These are phyloP conservation scores for Nannochloropsis gaditana DNA, from an alignment of 108 stramenopile genomes.

Conservation along the genomic window DNA sequence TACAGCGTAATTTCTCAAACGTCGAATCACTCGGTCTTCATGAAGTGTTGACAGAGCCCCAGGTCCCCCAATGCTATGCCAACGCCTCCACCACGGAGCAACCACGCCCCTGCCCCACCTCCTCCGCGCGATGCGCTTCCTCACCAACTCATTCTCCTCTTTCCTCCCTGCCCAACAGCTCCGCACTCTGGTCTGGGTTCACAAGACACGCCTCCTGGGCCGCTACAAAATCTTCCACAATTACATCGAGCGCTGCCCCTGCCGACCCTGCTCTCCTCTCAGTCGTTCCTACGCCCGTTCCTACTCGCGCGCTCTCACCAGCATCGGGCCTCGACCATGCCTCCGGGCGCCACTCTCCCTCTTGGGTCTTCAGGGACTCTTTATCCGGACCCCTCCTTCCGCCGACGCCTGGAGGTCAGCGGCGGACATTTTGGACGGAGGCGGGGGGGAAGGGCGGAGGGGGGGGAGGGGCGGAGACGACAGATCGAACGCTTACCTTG, in stretches of 20 bases:
- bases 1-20: too few species aligned
- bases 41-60: too few species aligned
- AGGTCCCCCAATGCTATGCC: too few species aligned
- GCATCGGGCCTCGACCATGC: background rate
- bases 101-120: too few species aligned
- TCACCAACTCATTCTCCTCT: background rate
- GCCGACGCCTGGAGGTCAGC: background rate
- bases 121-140: too few species aligned
- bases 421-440: background rate
- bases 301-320: background rate
- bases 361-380: background rate
- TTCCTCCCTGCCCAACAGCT: background rate
- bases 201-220: background rate
- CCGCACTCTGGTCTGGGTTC: background rate
- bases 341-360: background rate
- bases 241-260: background rate
- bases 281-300: background rate
- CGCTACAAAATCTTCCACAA: slow-evolving; percentile 18
- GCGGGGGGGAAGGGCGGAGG: background rate
- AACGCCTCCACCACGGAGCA: too few species aligned
- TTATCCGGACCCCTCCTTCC: background rate
- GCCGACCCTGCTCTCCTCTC: background rate
- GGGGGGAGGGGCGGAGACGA: background rate
- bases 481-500: background rate
- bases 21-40: too few species aligned